These are phyloP conservation scores for Apium graveolens DNA, from an alignment of 129 eudicot species.

Conservation along the genomic window DNA sequence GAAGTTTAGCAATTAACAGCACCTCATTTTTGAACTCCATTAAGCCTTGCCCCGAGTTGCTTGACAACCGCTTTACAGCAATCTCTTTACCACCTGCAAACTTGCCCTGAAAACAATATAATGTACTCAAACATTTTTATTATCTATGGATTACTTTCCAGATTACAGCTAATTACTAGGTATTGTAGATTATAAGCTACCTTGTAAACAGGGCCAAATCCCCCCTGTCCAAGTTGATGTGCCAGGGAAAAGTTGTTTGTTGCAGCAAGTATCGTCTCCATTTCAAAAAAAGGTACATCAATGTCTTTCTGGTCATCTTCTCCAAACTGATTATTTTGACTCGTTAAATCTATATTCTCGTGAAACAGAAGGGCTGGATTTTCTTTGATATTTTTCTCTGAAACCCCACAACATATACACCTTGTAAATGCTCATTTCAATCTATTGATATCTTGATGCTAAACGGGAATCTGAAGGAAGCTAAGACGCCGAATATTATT, in stretches of 20 bases:
- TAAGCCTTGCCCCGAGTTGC: constrained; percentile 32
- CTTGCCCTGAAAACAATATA: constrained; percentile 22
- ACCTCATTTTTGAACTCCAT: constrained; percentile 40
- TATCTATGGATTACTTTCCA: neutral
- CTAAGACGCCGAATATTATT: neutral
- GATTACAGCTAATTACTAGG: neutral
- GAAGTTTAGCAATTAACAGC: constrained; percentile 39
- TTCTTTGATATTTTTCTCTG: neutral
- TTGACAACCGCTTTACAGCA: constrained; percentile 45
- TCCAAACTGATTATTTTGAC: constrained; percentile 4
- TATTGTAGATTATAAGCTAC: constrained; percentile 14
- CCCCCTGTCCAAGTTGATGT: constrained; percentile 37
- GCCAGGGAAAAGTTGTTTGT: constrained; percentile 20
- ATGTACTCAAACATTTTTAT: neutral
- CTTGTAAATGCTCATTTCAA: no score
- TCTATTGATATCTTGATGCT: no score
- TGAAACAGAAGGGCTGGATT: neutral
- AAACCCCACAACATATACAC: neutral
- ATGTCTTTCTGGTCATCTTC: constrained; percentile 7
- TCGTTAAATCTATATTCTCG: neutral
- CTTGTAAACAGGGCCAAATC: constrained; percentile 40
- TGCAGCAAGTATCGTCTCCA: constrained; percentile 23
- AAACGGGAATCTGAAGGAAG: no score
- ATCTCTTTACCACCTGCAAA: constrained; percentile 32
- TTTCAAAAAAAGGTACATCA: constrained; percentile 26